Percentiles rank a stretch among this genome's conserved stretches.
Evolutionary conservation across 192 early-diverging fungal species (phyloP).

Genomic region (Spizellomyces sp.): DNA sequence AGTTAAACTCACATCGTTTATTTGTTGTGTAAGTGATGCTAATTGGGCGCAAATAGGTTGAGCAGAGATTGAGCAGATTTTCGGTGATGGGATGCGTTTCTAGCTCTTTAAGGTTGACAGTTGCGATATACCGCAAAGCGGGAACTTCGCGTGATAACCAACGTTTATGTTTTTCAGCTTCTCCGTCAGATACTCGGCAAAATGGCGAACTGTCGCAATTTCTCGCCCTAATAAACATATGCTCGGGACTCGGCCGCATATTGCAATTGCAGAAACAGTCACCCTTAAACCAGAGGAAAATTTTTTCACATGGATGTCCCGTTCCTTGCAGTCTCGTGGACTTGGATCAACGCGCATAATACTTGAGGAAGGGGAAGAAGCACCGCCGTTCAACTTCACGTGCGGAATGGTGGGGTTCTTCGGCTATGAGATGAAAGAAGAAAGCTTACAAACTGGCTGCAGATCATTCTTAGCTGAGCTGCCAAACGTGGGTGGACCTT

Average conservation of each 20-base stretch:
- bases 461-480: background rate
- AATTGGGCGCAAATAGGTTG: constrained; percentile 15
- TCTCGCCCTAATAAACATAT: background rate
- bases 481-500: background rate
- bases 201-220: constrained; percentile 20
- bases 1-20: too few species aligned
- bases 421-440: constrained; percentile 93
- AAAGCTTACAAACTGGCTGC: constrained; percentile 56
- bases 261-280: background rate
- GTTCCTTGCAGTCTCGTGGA: constrained; percentile 1
- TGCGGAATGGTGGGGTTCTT: constrained; percentile 89
- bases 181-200: constrained; percentile 17
- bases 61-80: constrained; percentile 51
- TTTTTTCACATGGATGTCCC: constrained; percentile 40
- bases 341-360: constrained; percentile 4
- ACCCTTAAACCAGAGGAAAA: constrained; percentile 17
- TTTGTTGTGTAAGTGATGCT: background rate
- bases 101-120: background rate
- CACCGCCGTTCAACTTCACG: constrained; percentile 60
- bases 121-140: background rate
- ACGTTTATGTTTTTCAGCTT: constrained; percentile 9
- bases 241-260: background rate
- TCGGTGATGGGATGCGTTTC: constrained; percentile 63
- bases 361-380: constrained; percentile 11
- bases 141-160: background rate